Evolutionary conservation across 1,139 yeast species (phyloP), one percentile per base, ranked within the genome.

Genomic region (Scheffersomyces illinoinensis): DNA sequence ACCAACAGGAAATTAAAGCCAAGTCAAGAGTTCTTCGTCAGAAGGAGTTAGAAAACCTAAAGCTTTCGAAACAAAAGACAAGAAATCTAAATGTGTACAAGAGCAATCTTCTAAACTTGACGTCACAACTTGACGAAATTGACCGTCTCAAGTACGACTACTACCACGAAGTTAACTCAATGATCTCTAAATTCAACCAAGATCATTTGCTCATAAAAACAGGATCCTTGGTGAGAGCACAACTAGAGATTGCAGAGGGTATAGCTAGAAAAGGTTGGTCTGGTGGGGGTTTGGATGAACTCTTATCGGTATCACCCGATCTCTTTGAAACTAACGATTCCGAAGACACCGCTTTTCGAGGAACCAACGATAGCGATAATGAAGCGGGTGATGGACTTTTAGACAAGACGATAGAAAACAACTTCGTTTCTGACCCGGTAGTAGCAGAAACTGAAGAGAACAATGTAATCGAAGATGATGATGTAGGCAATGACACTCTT

Each of bases 241-340:
- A 91, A 68, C 85, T 92, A 47, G 96, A 91, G 67, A 85, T 91
- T 5, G 88, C 86, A 65, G 97, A 90, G 68, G 89, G 90, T 21
- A 85, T 92, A 47, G 96, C 97, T 0, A 81, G 87, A 59, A 91
- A 91, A 70, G 96, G 96, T 8, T 89, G 93, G 92, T 82, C 90
- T 12, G 97, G 96, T 10, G 95, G 95, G 21, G 97, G 96, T 0
- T 74, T 91, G 50, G 96, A 91, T 68, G 88, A 84, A 39, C 74
- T 91, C 56, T 75, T 87, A 51, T 72, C 81, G n/a, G 71, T 79
- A 54, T 79, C 87, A 14, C 86, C 85, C 2, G 88, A 85, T 65
- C 81, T 86, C 2, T 84, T 85, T 66, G 77, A 74, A 47, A 61
- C 58, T 12, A 59, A 50, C 46, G 58, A 58, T 39, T 24, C 59